phyloP scores from a whole-genome alignment of 2,329 filamentous ascomycete genomes.

The Aspergillus awamori region DNA sequence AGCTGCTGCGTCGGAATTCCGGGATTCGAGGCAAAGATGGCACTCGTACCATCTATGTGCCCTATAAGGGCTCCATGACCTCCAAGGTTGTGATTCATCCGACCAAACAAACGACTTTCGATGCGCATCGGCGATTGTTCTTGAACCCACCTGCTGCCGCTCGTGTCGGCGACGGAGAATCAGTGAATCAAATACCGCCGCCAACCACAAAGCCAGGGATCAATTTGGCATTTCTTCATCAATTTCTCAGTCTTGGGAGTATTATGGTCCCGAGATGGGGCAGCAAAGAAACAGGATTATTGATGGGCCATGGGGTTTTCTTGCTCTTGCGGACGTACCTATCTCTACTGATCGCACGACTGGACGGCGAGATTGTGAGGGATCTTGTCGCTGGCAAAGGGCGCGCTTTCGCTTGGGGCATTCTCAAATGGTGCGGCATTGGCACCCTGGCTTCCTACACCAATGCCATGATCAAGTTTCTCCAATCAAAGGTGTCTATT shows the following conservation, averaged over 20 bases:
- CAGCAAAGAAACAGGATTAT: constrained; percentile 89
- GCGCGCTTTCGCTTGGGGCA: constrained; percentile 81
- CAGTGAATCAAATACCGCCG: constrained; percentile 69
- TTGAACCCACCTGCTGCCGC: constrained; percentile 85
- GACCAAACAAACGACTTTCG: constrained; percentile 91
- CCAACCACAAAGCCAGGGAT: constrained; percentile 90
- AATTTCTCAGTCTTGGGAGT: constrained; percentile 92
- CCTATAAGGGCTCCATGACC: constrained; percentile 74
- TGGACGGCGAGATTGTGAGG: constrained; percentile 94
- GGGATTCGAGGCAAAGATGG: constrained; percentile 93
- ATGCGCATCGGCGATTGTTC: constrained; percentile 91
- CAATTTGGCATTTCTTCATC: constrained; percentile 93
- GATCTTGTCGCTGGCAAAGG: constrained; percentile 96
- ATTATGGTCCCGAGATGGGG: constrained; percentile 97
- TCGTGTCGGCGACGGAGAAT: constrained; percentile 69
- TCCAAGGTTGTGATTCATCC: constrained; percentile 89
- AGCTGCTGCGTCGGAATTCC: constrained; percentile 86
- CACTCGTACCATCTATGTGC: constrained; percentile 90
- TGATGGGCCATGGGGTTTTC: constrained; percentile 87
- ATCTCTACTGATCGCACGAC: constrained; percentile 84
- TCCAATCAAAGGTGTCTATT: constrained; percentile 97
- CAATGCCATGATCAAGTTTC: constrained; percentile 98
- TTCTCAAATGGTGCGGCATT: constrained; percentile 92
- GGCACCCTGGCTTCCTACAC: constrained; percentile 94
- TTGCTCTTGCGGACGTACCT: constrained; percentile 91